A percentile compares a stretch with the other conserved stretches of the same genome.
Conservation (phyloP, 371 early-diverging fungal genomes). For the Rhizopus arrhizus region DNA sequence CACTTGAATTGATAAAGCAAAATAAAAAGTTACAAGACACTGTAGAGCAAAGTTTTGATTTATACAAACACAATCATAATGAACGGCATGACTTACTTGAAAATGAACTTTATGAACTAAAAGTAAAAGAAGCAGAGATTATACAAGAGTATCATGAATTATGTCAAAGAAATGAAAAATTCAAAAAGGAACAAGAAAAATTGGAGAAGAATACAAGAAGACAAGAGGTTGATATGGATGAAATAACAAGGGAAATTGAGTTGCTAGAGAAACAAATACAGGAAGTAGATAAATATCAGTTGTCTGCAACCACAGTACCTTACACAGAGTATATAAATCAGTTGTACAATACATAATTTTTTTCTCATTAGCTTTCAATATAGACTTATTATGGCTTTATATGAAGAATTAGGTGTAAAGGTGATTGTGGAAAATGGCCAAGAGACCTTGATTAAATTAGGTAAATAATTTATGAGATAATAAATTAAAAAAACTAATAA, state of each 20-base stretch:
- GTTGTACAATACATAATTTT: background rate
- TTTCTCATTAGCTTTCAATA: no score
- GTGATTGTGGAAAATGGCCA: conserved; percentile 6
- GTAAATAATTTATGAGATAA: conserved; percentile 9
- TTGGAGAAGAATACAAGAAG: background rate
- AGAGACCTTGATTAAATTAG: conserved; percentile 1
- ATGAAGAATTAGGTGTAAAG: conserved; percentile 14
- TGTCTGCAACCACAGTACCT: background rate
- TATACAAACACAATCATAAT: background rate
- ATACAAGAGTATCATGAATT: background rate
- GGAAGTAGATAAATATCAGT: background rate
- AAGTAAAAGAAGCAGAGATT: background rate
- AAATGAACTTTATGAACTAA: background rate
- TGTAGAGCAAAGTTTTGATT: background rate
- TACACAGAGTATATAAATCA: background rate
- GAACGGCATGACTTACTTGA: background rate
- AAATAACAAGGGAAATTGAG: conserved; percentile 7
- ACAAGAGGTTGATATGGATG: background rate
- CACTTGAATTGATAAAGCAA: background rate
- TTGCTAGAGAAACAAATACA: conserved; percentile 6
- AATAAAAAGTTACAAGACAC: background rate
- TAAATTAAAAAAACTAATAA: no score
- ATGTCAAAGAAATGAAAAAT: background rate
- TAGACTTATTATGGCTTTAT: background rate
- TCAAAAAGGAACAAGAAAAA: background rate